Conservation (phyloP, 306 rosid species). For the Glycine soja region DNA sequence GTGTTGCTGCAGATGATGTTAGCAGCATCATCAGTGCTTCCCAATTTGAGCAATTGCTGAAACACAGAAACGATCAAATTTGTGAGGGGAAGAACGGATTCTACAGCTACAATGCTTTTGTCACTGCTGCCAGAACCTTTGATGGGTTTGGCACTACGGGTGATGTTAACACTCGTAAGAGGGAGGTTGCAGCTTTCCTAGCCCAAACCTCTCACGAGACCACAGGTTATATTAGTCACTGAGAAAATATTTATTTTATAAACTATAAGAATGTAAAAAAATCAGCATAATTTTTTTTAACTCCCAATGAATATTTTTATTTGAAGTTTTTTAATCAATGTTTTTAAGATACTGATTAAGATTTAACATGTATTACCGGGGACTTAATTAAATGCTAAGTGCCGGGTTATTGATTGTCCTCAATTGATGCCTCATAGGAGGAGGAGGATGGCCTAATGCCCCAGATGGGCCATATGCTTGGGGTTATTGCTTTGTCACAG, state of each 20-base stretch:
- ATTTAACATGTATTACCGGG: too few species aligned
- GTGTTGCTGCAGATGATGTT: slow-evolving; percentile 36
- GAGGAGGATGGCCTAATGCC: slow-evolving; percentile 53
- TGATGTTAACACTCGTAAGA: slow-evolving; percentile 34
- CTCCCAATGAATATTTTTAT: too few species aligned
- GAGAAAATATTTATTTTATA: too few species aligned
- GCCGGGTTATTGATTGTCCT: too few species aligned
- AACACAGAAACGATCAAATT: slow-evolving; percentile 50
- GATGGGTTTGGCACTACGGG: slow-evolving; percentile 55
- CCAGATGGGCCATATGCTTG: slow-evolving; percentile 57
- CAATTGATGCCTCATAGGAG: not conserved
- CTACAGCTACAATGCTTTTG: slow-evolving; percentile 54
- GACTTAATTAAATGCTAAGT: too few species aligned
- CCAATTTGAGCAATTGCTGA: slow-evolving; percentile 50
- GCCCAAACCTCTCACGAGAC: slow-evolving; percentile 26
- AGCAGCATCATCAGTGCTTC: slow-evolving; percentile 25
- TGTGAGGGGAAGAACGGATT: slow-evolving; percentile 53
- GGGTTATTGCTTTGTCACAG: slow-evolving; percentile 61
- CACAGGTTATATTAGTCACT: not conserved
- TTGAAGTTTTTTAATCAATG: too few species aligned
- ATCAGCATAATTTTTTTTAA: too few species aligned
- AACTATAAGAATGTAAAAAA: too few species aligned
- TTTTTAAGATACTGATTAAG: too few species aligned
- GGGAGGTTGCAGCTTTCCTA: slow-evolving; percentile 9
- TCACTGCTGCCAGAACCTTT: slow-evolving; percentile 51